Conservation (phyloP, 208 protist genomes). For the Tritrichomonas foetus region DNA sequence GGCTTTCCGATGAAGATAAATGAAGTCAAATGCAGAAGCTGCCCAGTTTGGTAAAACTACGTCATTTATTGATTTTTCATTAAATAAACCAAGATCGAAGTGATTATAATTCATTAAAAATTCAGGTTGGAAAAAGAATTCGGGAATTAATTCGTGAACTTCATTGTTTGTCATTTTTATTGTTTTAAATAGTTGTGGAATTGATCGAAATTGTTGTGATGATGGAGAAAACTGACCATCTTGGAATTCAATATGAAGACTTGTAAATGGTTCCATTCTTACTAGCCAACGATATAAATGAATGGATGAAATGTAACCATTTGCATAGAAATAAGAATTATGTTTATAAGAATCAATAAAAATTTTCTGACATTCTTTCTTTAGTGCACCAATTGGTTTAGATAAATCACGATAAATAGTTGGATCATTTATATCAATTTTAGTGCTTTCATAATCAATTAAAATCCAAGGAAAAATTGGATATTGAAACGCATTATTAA, state of each 20-base stretch:
- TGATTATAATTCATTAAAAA: not conserved
- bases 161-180: not conserved
- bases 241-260: constrained; percentile 40
- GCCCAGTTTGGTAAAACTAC: not conserved
- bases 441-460: not conserved
- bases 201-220: not conserved
- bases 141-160: not conserved
- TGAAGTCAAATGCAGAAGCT: not conserved
- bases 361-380: not conserved
- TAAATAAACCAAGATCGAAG: not conserved
- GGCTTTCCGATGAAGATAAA: not conserved
- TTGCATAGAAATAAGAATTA: not conserved
- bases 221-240: constrained; percentile 72
- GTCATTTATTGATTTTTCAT: not conserved
- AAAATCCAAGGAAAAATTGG: constrained; percentile 17
- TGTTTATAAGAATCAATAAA: not conserved
- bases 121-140: constrained; percentile 21
- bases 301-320: not conserved
- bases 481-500: not conserved
- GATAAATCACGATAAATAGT: not conserved
- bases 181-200: not conserved
- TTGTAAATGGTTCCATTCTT: not conserved
- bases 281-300: not conserved
- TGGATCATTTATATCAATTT: not conserved
- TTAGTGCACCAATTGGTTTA: not conserved